Base-by-base conservation (phyloP, 2,329 filamentous ascomycete species). In the Gaeumannomyces sp. region DNA sequence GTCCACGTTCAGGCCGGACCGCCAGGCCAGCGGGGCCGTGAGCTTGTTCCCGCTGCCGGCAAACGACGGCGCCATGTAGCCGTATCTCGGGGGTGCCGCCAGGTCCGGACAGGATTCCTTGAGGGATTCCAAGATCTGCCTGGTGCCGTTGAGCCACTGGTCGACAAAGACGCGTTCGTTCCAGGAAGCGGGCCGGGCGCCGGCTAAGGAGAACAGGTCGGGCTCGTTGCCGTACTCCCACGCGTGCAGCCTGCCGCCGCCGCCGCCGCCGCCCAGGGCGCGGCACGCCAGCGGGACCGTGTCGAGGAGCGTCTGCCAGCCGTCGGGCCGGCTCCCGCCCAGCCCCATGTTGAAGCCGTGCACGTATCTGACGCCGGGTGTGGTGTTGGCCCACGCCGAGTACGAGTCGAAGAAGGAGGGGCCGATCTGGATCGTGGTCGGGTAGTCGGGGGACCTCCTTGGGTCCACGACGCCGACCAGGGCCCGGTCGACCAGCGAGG, bases 171-270 rank as follows among this genome's bases (percentile, higher is more conserved):
- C 76, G 22, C 72, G 73, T 70, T 88, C 86, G 64, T 79, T 80
- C 80, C 83, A 89, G 33, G 71, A 75, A 0, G 76, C 33, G 0
- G 84, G 81, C n/a, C 85, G 74, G 45, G 8, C 45, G 3, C 79
- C 72, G 27, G 80, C 82, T 1, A 79, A 81, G 25, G 81, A 80
- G 72, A 76, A 89, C 10, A 88, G 73, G 71, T 89, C 85, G 0
- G 85, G 84, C 72, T 89, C 86, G 69, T 89, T 89, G 56, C 87
- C 86, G 68, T 88, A 84, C 70, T 87, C 84, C 84, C 84, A 89
- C 67, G 77, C 76, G 31, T 84, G 79, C 7, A 88, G 74, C 64
- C 61, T 57, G 35, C 58, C n/a, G 29, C 19, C n/a, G 2, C 77
- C 75, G 0, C 89, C 73, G 4, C 84, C 82, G 68, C n/a, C n/a